phyloP scores from a whole-genome alignment of 108 stramenopile species.

The Schizochytrium sp. region DNA sequence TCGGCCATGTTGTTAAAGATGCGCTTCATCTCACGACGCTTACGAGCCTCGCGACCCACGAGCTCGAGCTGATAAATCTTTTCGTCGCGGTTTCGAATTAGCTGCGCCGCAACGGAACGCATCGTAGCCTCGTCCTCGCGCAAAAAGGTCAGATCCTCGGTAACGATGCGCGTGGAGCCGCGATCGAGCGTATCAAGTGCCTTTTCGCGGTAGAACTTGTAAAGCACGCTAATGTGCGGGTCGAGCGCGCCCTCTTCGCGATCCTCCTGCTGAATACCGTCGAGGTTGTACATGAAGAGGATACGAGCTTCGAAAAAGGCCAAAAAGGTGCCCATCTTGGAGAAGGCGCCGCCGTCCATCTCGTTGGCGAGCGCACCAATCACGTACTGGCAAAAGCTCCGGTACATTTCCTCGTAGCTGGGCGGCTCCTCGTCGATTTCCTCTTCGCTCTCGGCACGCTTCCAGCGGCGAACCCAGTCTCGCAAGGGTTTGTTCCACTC shows the following conservation, averaged over 20 bases:
- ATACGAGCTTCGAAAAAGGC: slow-evolving; percentile 11
- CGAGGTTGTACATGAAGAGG: slow-evolving; percentile 14
- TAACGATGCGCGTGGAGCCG: not conserved
- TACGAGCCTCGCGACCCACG: not conserved
- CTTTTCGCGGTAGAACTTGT: not conserved
- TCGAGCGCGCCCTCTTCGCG: slow-evolving; percentile 2
- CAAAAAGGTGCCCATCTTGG: slow-evolving; percentile 18
- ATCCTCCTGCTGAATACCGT: not conserved
- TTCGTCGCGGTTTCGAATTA: not conserved
- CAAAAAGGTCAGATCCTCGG: not conserved
- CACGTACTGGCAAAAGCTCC: not conserved
- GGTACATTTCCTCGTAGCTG: slow-evolving; percentile 12
- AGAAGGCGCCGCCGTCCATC: slow-evolving; percentile 14
- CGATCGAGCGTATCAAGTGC: not conserved
- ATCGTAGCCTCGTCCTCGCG: slow-evolving; percentile 17
- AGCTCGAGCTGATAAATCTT: slow-evolving; percentile 13
- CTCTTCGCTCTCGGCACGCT: not conserved
- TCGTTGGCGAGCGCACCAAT: slow-evolving; percentile 5
- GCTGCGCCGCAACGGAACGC: not conserved
- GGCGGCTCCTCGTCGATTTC: slow-evolving; percentile 4
- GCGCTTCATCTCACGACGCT: slow-evolving; percentile 5
- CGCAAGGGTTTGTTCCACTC: slow-evolving; percentile 14
- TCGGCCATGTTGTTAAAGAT: slow-evolving; percentile 8
- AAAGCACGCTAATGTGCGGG: not conserved
- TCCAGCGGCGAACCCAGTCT: not conserved